A percentile compares a stretch with the other conserved stretches of the same genome.
These are phyloP conservation scores for Cotoneaster glaucophyllus DNA, from an alignment of 306 rosid species.

Conservation along the genomic window DNA sequence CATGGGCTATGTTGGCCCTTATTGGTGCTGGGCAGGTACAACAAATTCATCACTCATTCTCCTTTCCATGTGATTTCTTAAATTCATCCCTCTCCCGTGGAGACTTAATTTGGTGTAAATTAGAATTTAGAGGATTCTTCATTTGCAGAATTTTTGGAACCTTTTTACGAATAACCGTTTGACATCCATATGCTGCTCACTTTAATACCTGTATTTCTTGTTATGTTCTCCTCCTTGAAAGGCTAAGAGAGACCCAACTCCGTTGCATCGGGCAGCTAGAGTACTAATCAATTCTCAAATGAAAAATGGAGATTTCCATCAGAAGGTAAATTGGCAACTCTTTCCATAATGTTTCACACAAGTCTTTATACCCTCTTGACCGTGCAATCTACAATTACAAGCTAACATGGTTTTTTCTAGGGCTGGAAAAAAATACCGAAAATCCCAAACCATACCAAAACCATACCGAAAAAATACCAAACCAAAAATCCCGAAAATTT, in stretches of 20 bases:
- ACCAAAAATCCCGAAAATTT: too few relatives aligned
- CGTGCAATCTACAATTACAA: too few relatives aligned
- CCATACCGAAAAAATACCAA: too few relatives aligned
- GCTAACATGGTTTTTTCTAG: too few relatives aligned
- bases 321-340: conserved; percentile 18
- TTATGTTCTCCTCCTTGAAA: background rate
- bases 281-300: conserved; percentile 25
- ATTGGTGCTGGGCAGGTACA: conserved; percentile 35
- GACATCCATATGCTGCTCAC: background rate
- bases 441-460: too few relatives aligned
- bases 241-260: conserved; percentile 28
- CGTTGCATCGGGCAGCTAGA: conserved; percentile 27
- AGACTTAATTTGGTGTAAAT: too few relatives aligned
- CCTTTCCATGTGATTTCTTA: too few relatives aligned
- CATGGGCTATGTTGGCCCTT: conserved; percentile 35
- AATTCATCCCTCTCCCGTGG: too few relatives aligned
- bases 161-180: background rate
- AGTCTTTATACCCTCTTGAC: too few relatives aligned
- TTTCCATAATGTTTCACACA: background rate
- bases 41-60: background rate
- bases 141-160: background rate
- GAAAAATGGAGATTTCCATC: conserved; percentile 30
- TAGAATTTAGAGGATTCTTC: too few relatives aligned
- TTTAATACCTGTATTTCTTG: background rate
- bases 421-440: too few relatives aligned